These are phyloP conservation scores for Teunomyces lycoperdinae DNA, from an alignment of 805 yeast species.

Conservation along the genomic window DNA sequence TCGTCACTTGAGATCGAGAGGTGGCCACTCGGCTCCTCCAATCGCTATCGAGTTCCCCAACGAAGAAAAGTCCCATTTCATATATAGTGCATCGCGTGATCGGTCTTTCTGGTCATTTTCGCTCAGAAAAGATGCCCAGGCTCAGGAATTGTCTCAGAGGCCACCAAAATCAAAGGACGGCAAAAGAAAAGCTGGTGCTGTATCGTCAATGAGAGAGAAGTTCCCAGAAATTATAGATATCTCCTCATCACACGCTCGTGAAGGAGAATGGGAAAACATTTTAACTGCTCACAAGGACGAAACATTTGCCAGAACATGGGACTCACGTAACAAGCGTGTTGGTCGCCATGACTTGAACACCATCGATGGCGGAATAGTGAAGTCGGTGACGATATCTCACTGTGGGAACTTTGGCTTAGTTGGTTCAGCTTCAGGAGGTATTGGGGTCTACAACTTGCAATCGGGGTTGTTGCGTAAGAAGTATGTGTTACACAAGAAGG, in stretches of 20 bases:
- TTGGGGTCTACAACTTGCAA: constrained; percentile 85
- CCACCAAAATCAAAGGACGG: constrained; percentile 34
- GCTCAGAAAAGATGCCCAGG: constrained; percentile 91
- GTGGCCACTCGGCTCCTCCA: constrained; percentile 97
- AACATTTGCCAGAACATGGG: constrained; percentile 87
- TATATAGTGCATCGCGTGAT: constrained; percentile 85
- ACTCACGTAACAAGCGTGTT: constrained; percentile 69
- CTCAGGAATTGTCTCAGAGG: constrained; percentile 87
- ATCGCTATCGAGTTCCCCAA: constrained; percentile 72
- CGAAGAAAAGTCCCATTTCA: constrained; percentile 70
- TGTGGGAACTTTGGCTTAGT: constrained; percentile 96
- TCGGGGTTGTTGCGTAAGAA: constrained; percentile 79
- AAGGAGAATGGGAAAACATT: constrained; percentile 91
- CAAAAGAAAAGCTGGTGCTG: constrained; percentile 53
- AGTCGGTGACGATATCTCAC: constrained; percentile 73
- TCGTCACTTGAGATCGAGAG: constrained; percentile 85
- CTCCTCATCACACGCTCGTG: constrained; percentile 70
- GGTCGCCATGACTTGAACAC: constrained; percentile 73
- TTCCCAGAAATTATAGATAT: constrained; percentile 73
- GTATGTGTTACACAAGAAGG: constrained; percentile 66
- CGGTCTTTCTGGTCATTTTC: constrained; percentile 89
- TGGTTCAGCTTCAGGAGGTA: constrained; percentile 84
- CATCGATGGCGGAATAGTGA: constrained; percentile 74
- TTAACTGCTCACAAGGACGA: constrained; percentile 86
- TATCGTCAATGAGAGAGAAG: constrained; percentile 56